Conservation (phyloP, 768 basidiomycete genomes). For the Termitomyces heimii region DNA sequence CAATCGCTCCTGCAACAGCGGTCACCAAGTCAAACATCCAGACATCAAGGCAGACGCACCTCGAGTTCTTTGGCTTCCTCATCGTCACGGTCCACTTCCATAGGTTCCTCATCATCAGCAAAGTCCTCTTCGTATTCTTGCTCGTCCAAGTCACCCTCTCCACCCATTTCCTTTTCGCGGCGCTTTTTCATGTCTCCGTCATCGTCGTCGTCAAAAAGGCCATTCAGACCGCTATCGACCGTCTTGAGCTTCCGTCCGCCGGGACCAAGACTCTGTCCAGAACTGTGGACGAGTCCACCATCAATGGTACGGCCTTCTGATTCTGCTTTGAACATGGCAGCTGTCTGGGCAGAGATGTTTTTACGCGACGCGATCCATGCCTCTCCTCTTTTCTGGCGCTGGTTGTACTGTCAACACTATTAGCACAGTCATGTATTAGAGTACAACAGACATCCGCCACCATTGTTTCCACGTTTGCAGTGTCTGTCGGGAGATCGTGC, state of each 20-base stretch:
- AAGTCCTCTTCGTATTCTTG: conserved; percentile 79
- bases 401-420: conserved; percentile 31
- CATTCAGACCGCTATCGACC: conserved; percentile 61
- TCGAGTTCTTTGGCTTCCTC: conserved; percentile 83
- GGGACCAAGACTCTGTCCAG: conserved; percentile 57
- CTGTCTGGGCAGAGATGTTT: conserved; percentile 53
- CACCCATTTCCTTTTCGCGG: conserved; percentile 56
- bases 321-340: conserved; percentile 67
- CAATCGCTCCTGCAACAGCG: conserved; percentile 57
- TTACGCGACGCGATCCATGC: conserved; percentile 64
- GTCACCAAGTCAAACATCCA: conserved; percentile 5
- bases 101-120: conserved; percentile 83
- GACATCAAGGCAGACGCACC: conserved; percentile 31
- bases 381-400: conserved; percentile 72
- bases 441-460: conserved; percentile 23
- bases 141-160: conserved; percentile 80
- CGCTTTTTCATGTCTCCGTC: conserved; percentile 41
- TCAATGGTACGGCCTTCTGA: conserved; percentile 38
- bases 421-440: conserved; percentile 3
- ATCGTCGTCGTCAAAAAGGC: conserved; percentile 66
- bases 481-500: conserved; percentile 60
- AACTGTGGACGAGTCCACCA: conserved; percentile 40
- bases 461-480: conserved; percentile 67
- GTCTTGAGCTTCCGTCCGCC: conserved; percentile 62
- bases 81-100: conserved; percentile 67